Evolutionary conservation across 805 yeast genomes (phyloP), one percentile per base, ranked within the genome.

Genomic region (Brettanomyces anomalus): DNA sequence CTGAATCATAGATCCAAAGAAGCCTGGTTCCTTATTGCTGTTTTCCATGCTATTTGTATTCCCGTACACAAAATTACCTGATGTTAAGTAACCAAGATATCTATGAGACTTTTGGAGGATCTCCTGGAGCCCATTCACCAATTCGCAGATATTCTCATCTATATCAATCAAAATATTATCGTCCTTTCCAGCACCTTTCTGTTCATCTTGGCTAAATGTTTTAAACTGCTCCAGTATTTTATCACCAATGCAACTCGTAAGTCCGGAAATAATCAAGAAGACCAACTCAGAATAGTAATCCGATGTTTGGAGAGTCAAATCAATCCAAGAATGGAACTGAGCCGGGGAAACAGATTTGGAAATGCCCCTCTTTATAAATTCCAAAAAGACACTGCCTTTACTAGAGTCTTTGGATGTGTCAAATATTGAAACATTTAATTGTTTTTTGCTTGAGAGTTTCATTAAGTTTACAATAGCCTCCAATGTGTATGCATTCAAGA

Each of bases 1-100:
- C 48, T 81, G 84, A 42, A 85, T 82, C 19, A 79, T 82, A 42
- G 74, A 72, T 0, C 81, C 81, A 39, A 84, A 68, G 60, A 81
- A 74, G 17, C 86, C 76, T 19, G 72, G 57, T 35, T 74, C 76
- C 32, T 49, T 51, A 3, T 33, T 43, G 6, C 31, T 14, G 15
- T 33, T 39, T 10, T 46, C 48, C 5, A 36, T 19, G 3, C 48
- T 38, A 13, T 47, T 45, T 19, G 40, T 43, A 28, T 39, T 44
- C 1, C 46, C 46, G 32, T 41, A 47, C 2, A 55, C 44, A 32
- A 49, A 41, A 4, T 36, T 46, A 10, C 54, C 56, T 4, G 55
- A 46, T 4, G 44, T 36, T 4, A 53, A 43, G 36, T 49, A 49
- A 6, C 48, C 49, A 45, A 78, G 54, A 48, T 71, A 76, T 26